Evolutionary conservation across 257 asterid genomes (phyloP).

Genomic region (Handroanthus guayacan): DNA sequence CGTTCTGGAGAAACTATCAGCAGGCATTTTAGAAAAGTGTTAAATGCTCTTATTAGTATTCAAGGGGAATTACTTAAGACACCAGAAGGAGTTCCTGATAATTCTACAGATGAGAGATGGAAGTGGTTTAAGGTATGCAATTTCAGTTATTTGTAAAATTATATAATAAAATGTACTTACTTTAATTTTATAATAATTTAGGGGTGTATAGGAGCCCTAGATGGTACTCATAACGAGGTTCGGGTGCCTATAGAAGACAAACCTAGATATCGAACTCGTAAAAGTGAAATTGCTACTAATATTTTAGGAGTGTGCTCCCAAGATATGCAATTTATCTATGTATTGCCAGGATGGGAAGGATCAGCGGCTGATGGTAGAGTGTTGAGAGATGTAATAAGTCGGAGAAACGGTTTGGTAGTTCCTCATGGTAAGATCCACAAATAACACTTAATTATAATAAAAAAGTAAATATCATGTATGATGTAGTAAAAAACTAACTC

Average conservation of each 20-base stretch:
- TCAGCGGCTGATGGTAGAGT: background rate
- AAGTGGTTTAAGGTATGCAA: background rate
- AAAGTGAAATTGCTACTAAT: conserved; percentile 25
- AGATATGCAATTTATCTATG: background rate
- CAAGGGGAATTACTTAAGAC: background rate
- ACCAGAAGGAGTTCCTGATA: background rate
- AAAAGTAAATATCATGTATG: no score
- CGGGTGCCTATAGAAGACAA: background rate
- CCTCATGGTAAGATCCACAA: background rate
- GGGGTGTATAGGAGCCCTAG: conserved; percentile 21
- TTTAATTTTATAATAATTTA: background rate
- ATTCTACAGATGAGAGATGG: background rate
- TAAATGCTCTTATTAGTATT: background rate
- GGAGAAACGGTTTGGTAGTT: background rate
- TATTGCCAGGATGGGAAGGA: background rate
- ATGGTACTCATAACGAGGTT: conserved; percentile 13
- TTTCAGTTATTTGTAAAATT: background rate
- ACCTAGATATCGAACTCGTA: background rate
- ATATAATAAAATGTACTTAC: background rate
- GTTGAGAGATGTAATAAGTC: background rate
- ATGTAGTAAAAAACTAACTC: background rate
- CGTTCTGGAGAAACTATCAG: background rate
- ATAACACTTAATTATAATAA: background rate
- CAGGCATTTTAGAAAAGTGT: background rate
- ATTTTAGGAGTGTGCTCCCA: background rate